A percentile compares a stretch with the other conserved stretches of the same genome.
phyloP scores from a whole-genome alignment of 2,329 filamentous ascomycete genomes.

The Epichloe sibirici region DNA sequence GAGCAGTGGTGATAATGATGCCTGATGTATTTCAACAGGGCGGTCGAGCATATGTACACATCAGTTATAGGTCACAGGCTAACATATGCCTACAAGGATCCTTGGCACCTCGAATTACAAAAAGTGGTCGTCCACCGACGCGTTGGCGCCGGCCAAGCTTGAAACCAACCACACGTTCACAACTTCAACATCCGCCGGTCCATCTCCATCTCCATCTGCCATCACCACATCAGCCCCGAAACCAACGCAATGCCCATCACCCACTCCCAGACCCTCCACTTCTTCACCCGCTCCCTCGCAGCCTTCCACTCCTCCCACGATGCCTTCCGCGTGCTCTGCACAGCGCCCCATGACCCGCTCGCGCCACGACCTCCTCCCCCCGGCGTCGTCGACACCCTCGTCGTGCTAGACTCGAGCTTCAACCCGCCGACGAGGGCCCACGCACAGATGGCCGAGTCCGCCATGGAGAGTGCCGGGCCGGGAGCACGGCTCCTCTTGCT shows the following conservation, averaged over 20 bases:
- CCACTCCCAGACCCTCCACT: constrained; percentile 19
- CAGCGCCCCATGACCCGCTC: constrained; percentile 7
- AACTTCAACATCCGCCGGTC: neutral
- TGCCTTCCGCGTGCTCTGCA: constrained; percentile 33
- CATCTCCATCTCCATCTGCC: too few species aligned
- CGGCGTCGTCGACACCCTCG: constrained; percentile 21
- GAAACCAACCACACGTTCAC: too few species aligned
- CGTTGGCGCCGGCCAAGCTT: too few species aligned
- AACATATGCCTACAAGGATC: too few species aligned
- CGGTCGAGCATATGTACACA: too few species aligned
- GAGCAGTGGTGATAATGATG: too few species aligned
- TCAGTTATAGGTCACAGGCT: too few species aligned
- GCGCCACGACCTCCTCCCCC: neutral
- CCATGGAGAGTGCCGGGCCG: constrained; percentile 17
- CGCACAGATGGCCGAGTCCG: constrained; percentile 41
- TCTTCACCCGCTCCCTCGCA: constrained; percentile 32
- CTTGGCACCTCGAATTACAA: too few species aligned
- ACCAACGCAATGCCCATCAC: neutral
- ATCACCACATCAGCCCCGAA: neutral
- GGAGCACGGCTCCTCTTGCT: constrained; percentile 40
- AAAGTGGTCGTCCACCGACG: too few species aligned
- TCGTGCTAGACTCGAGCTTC: constrained; percentile 56
- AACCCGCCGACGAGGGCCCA: constrained; percentile 56
- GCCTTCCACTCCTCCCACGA: constrained; percentile 31
- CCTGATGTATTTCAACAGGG: too few species aligned